Percentiles rank a stretch among this genome's conserved stretches.
phyloP scores from a whole-genome alignment of 2,329 filamentous ascomycete genomes.

The Leptographium lundbergii region DNA sequence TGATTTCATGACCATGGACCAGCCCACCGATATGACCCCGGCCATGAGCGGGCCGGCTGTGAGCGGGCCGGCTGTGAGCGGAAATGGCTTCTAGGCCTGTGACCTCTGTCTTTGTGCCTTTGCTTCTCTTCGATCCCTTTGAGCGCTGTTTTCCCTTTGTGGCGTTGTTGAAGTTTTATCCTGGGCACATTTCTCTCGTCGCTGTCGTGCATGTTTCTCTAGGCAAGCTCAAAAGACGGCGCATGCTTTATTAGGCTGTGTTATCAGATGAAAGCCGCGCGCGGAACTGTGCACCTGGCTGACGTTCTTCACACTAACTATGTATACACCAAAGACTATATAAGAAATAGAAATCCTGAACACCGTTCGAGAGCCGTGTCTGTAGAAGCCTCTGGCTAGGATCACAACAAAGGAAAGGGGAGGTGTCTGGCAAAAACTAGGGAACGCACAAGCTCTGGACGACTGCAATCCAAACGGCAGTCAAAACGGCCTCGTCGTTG shows the following conservation, averaged over 20 bases:
- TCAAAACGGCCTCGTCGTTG: not conserved
- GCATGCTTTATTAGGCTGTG: not conserved
- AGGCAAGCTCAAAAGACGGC: not conserved
- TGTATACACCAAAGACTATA: not conserved
- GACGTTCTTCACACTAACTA: not conserved
- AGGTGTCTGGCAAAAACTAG: not conserved
- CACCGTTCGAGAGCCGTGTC: not conserved
- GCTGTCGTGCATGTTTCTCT: too few relatives aligned
- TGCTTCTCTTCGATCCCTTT: too few relatives aligned
- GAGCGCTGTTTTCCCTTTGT: too few relatives aligned
- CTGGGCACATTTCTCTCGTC: too few relatives aligned
- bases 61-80: slow-evolving; percentile 4
- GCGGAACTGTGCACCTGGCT: not conserved
- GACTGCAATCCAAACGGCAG: not conserved
- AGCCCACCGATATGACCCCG: slow-evolving; percentile 7
- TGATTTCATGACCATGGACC: slow-evolving; percentile 55
- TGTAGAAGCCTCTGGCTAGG: not conserved
- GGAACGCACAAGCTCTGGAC: not conserved
- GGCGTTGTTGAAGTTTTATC: too few relatives aligned
- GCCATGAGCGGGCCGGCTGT: too few relatives aligned
- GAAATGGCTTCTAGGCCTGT: slow-evolving; percentile 1
- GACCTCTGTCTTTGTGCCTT: too few relatives aligned
- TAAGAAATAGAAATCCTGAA: not conserved
- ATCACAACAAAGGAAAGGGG: not conserved
- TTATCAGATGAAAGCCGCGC: not conserved